Base-by-base conservation (phyloP, 768 basidiomycete genomes). In the Lenzites betulinus region DNA sequence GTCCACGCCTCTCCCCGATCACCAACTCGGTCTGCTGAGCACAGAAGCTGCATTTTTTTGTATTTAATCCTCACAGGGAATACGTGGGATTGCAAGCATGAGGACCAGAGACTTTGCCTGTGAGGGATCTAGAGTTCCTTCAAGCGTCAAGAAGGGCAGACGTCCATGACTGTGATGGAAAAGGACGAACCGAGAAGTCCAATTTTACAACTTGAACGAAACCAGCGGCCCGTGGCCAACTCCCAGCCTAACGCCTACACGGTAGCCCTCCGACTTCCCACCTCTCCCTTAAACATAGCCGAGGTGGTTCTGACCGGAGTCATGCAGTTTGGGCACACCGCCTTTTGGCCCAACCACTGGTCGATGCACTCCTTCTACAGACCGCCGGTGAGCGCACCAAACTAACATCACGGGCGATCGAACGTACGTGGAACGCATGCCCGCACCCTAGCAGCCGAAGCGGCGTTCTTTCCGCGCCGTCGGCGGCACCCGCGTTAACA, bases 341-440 rank as follows among this genome's bases (percentile, higher is more conserved):
- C n/a, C 30, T 20, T n/a, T 1, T 22, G 30, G 9, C n/a, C 30
- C 23, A 57, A 23, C 55, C 55, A 48, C 18, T 1, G 36, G 16
- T 57, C 55, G 9, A 57, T 38, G 47, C 55, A 57, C n/a, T 39
- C 55, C 25, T 49, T 57, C 55, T 57, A 42, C 18, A 39, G n/a
- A 16, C 11, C 36, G 15, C 2, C 18, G 18, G 2, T 23, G n/a
- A 33, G 35, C 6, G 4, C 20, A 12, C 46, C 22, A 26, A 12
- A 22, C 7, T n/a, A 26, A 1, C 20, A 3, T 20, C 13, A 51
- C 58, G 18, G 30, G 30, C 5, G 18, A 25, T 33, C 30, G 35
- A 3, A 78, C 90, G 71, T 62, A 94, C 93, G 75, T 96, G 93
- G 74, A 92, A 96, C 49, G 90, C 90, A 77, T 96, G 93, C 2